Base-by-base conservation (phyloP, 768 basidiomycete species). In the Panaeolus papilionaceus region DNA sequence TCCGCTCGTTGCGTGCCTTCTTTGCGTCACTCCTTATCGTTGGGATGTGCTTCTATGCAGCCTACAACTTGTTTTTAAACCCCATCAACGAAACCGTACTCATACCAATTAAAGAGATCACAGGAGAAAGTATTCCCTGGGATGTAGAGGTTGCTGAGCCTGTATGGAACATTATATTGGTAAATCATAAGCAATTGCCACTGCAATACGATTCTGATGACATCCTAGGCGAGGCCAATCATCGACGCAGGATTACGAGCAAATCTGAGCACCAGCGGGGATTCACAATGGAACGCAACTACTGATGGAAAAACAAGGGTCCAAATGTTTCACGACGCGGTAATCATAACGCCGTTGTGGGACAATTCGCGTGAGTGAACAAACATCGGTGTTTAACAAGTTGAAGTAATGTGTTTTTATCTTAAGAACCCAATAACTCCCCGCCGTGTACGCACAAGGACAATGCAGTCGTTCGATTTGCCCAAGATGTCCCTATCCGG, bases 101-200 rank as follows among this genome's bases (percentile, higher is more conserved):
- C 14, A 18, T 66, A 38, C 66, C 66, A 10, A 38, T 66, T 33
- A 66, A 66, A 38, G 62, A 61, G 20, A 20, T 66, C 12, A 63
- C 61, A 7, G 49, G 66, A 16, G 37, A 61, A 20, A 49, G 61
- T 38, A 37, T 66, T 23, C 66, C 61, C 1, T 66, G 66, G 66
- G 66, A 66, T 47, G 44, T 66, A 14, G 33, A 66, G 26, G 61
- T 62, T 23, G 33, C 62, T 38, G 38, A 37, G 16, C 66, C 66
- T 9, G 44, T 33, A 9, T 66, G 66, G 66, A 66, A 66, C 23
- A 47, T 66, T 9, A 44, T 66, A 12, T 37, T 66, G 42, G 66
- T 66, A 4, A 20, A 42, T 62, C 28, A 10, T 37, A 16, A 7
- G 7, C n/a, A 47, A 38, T 62, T 20, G 40, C 66, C 14, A 37